Base-by-base conservation (phyloP, 2,329 filamentous ascomycete genomes). In the Seiridium unicorne region DNA sequence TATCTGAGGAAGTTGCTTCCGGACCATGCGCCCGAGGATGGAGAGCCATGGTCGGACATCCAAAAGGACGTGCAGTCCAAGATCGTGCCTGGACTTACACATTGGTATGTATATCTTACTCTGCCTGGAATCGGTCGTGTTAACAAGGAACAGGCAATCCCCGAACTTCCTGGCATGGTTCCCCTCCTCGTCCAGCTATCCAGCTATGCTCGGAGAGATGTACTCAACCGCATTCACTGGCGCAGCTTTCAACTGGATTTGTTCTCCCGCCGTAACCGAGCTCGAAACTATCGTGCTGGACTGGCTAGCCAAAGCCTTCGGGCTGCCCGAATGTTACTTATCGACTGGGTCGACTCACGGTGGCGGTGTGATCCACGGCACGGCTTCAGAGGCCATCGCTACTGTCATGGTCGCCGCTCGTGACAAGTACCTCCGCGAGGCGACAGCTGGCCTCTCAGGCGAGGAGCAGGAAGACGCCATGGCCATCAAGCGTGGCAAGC, bases 111-210 rank as follows among this genome's bases (percentile, higher is more conserved):
- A 11, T 48, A 38, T 44, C 31, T 3, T 7, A 35, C 4, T 40
- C 38, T 11, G 35, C 32, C 18, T 51, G 18, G 38, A 13, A 26
- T 26, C 18, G 18, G 18, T 26, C 18, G 18, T 26, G 18, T 26
- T 26, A 26, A 26, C 18, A 26, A 26, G 18, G 4, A 11, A 66
- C 42, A 82, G 81, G 93, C 89, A 96, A 73, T 92, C 89, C 2
- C 94, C 92, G 13, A 93, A 94, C 71, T 98, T 97, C 82, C 92
- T 97, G 86, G 94, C 94, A 49, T 98, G 96, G 81, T 98, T 95
- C 77, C 91, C 94, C 1, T 92, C 92, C 55, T 88, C 86, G 32
- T 88, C 89, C 57, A 91, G 89, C 42, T 97, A 89, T 72, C 93
- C 94, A 0, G 86, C 88, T 35, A 94, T 97, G 74, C 83, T 98